These are phyloP conservation scores for Malassezia sp. DNA, from an alignment of 1,284 basidiomycete genomes.

Conservation along the genomic window DNA sequence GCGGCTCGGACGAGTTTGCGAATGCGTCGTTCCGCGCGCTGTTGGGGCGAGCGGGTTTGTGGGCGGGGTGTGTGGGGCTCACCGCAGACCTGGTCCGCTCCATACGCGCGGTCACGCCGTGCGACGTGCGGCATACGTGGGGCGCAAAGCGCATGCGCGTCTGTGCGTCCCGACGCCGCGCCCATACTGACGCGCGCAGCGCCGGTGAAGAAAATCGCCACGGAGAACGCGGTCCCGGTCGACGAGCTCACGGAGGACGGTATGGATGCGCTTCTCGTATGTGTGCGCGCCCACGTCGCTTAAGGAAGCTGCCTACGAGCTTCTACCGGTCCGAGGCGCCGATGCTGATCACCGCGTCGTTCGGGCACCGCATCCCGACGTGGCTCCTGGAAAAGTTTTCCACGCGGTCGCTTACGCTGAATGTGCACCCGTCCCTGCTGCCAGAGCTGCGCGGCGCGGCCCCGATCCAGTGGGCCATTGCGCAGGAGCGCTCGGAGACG, in stretches of 20 bases:
- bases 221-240: conserved; percentile 14
- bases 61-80: too few species aligned
- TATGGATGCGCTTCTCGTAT: conserved; percentile 13
- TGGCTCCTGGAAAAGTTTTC: conserved; percentile 59
- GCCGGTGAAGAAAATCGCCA: conserved; percentile 29
- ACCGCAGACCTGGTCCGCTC: conserved; percentile 23
- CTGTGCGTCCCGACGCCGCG: too few species aligned
- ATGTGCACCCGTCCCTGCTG: conserved; percentile 81
- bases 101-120: conserved; percentile 56
- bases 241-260: conserved; percentile 19
- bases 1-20: conserved; percentile 39
- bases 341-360: conserved; percentile 76
- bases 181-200: too few species aligned
- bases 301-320: conserved; percentile 8
- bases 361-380: conserved; percentile 72
- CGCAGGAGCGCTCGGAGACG: conserved; percentile 15
- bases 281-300: too few species aligned
- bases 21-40: conserved; percentile 17
- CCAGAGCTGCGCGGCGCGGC: conserved; percentile 82
- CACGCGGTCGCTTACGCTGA: conserved; percentile 57
- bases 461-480: conserved; percentile 74
- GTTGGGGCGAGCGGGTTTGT: background rate
- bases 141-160: conserved; percentile 32
- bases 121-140: conserved; percentile 46
- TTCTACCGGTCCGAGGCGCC: conserved; percentile 17